A percentile compares a stretch with the other conserved stretches of the same genome.
Conservation (phyloP, 495 filamentous ascomycete genomes). For the Neurospora intermedia region DNA sequence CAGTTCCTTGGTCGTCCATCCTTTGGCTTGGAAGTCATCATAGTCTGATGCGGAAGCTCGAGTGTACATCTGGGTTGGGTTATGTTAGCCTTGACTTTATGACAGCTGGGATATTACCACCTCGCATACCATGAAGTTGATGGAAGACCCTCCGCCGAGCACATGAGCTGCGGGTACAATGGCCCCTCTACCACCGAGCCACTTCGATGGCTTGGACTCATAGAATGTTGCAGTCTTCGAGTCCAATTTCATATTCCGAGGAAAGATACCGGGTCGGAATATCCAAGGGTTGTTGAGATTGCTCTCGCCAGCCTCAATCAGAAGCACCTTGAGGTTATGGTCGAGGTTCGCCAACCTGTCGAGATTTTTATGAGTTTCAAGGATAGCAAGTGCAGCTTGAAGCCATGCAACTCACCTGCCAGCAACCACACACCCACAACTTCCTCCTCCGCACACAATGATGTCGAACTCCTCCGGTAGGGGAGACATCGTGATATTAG, state of each 20-base stretch:
- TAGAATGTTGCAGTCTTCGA: constrained; percentile 84
- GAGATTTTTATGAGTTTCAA: constrained; percentile 1
- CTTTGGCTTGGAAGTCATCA: constrained; percentile 73
- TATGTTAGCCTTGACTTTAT: not conserved
- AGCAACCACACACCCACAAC: constrained; percentile 65
- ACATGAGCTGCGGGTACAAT: constrained; percentile 74
- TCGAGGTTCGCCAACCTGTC: constrained; percentile 65
- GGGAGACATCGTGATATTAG: constrained; percentile 23
- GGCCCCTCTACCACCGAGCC: constrained; percentile 57
- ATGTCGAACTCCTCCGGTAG: constrained; percentile 69
- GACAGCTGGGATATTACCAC: not conserved
- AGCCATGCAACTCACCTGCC: constrained; percentile 36
- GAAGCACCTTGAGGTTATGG: constrained; percentile 66
- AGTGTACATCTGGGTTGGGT: constrained; percentile 63
- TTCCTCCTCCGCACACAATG: constrained; percentile 67
- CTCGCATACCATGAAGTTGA: constrained; percentile 62
- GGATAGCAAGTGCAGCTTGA: not conserved
- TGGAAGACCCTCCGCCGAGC: constrained; percentile 66
- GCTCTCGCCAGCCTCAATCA: constrained; percentile 70
- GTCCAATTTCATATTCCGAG: constrained; percentile 46
- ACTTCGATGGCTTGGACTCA: constrained; percentile 63
- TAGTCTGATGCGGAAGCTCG: constrained; percentile 73
- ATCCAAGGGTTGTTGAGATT: constrained; percentile 83
- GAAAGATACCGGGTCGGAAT: constrained; percentile 68
- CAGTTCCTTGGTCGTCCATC: constrained; percentile 70